phyloP scores from a whole-genome alignment of 768 basidiomycete genomes.

The Nidula microcarpa region DNA sequence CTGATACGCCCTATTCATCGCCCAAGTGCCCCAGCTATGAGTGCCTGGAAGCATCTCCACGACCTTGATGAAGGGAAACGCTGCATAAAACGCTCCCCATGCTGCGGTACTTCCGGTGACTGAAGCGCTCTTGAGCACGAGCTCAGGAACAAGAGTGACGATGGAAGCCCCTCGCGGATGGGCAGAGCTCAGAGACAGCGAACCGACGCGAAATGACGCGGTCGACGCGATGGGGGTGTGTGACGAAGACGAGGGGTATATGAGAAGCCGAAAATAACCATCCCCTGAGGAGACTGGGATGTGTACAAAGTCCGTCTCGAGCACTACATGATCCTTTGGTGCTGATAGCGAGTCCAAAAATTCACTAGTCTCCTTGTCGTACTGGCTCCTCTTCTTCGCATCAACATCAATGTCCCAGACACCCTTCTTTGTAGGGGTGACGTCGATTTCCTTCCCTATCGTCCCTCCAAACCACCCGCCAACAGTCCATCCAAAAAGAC shows the following conservation, averaged over 20 bases:
- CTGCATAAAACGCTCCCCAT: neutral
- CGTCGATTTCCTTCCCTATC: neutral
- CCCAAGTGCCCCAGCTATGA: neutral
- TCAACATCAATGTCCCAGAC: neutral
- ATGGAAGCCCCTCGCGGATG: neutral
- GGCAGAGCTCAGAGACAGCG: neutral
- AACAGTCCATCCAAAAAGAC: neutral
- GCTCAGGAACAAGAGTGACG: neutral
- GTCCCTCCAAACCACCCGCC: neutral
- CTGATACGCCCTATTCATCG: neutral
- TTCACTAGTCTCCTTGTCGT: neutral
- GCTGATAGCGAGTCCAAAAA: neutral
- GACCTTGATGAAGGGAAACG: neutral
- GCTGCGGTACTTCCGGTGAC: neutral
- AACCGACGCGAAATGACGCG: neutral
- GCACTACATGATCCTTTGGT: neutral
- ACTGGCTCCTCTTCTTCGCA: neutral
- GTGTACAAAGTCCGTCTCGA: neutral
- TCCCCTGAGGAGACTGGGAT: neutral
- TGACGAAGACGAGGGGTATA: neutral
- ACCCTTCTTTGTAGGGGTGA: neutral
- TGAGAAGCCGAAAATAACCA: neutral
- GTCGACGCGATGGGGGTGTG: neutral
- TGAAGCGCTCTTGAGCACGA: neutral
- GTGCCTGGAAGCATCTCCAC: neutral